Percentiles rank a stretch among this genome's conserved stretches.
Evolutionary conservation across 2,329 filamentous ascomycete species (phyloP).

Genomic region (Alternaria solani): DNA sequence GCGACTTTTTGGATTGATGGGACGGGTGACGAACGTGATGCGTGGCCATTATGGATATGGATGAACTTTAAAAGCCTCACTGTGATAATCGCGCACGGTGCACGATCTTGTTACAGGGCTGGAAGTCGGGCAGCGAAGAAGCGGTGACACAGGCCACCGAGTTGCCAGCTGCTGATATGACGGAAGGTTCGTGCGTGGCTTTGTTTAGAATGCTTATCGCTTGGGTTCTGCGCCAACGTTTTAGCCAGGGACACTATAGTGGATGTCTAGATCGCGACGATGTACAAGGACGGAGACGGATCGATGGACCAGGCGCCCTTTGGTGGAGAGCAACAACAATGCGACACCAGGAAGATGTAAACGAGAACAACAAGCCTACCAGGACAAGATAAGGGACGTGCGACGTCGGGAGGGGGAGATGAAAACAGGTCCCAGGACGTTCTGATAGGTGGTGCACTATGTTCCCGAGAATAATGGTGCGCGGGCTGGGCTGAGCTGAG

Average conservation of each 20-base stretch:
- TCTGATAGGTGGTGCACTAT: conserved; percentile 13
- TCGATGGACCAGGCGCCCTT: neutral
- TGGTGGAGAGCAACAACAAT: neutral
- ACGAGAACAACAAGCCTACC: conserved; percentile 37
- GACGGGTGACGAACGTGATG: conserved; percentile 47
- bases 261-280: neutral
- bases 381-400: conserved; percentile 26
- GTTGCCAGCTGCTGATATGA: conserved; percentile 45
- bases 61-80: conserved; percentile 48
- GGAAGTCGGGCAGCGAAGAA: conserved; percentile 36
- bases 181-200: conserved; percentile 47
- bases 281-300: conserved; percentile 3
- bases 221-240: conserved; percentile 38
- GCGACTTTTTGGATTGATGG: conserved; percentile 47
- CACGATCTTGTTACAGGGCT: conserved; percentile 38
- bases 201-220: conserved; percentile 49
- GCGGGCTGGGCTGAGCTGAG: conserved; percentile 14
- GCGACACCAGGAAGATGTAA: neutral
- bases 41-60: conserved; percentile 44
- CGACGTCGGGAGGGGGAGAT: conserved; percentile 34
- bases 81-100: conserved; percentile 43
- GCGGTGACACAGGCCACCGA: conserved; percentile 50
- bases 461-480: conserved; percentile 21
- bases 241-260: conserved; percentile 46
- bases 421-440: conserved; percentile 7